A percentile compares a stretch with the other conserved stretches of the same genome.
Evolutionary conservation across 352 stramenopile species (phyloP).

Genomic region (Phytophthora constricta): DNA sequence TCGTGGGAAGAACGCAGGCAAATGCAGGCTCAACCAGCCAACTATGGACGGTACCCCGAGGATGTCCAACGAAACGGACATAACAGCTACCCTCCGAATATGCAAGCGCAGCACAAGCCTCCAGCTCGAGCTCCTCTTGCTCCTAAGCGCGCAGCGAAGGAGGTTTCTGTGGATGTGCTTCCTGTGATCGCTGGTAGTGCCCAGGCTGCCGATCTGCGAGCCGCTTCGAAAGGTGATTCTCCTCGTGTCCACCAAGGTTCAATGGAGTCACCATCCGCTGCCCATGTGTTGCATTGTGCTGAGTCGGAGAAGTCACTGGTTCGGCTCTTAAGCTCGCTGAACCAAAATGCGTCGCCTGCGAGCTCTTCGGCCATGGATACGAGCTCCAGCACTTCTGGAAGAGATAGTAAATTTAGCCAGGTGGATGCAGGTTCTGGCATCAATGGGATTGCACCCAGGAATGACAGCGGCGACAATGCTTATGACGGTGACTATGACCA

Average conservation of each 20-base stretch:
- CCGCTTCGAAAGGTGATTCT: slow-evolving; percentile 10
- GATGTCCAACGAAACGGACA: slow-evolving; percentile 10
- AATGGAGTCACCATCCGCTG: slow-evolving; percentile 55
- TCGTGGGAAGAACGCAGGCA: slow-evolving; percentile 21
- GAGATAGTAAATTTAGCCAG: slow-evolving; percentile 8
- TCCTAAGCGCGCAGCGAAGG: slow-evolving; percentile 67
- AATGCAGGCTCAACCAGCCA: slow-evolving; percentile 15
- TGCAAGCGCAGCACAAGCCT: slow-evolving; percentile 31
- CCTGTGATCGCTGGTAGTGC: slow-evolving; percentile 22
- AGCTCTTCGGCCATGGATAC: slow-evolving; percentile 26
- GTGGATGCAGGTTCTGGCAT: slow-evolving; percentile 3
- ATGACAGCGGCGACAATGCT: slow-evolving; percentile 1
- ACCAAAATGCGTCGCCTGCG: slow-evolving; percentile 43
- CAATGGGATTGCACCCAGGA: slow-evolving; percentile 25
- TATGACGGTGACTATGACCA: background rate
- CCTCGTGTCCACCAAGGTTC: slow-evolving; percentile 20
- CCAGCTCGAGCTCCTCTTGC: slow-evolving; percentile 9
- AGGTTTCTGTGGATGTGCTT: slow-evolving; percentile 27
- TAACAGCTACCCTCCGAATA: slow-evolving; percentile 15
- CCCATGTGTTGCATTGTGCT: slow-evolving; percentile 65
- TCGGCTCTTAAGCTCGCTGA: slow-evolving; percentile 62
- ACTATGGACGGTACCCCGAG: slow-evolving; percentile 17
- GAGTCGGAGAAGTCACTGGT: slow-evolving; percentile 80
- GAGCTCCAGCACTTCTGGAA: slow-evolving; percentile 12
- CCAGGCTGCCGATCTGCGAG: slow-evolving; percentile 10